Evolutionary conservation across 23 red algal genomes (phyloP).

Genomic region (Gracilariopsis chorda): DNA sequence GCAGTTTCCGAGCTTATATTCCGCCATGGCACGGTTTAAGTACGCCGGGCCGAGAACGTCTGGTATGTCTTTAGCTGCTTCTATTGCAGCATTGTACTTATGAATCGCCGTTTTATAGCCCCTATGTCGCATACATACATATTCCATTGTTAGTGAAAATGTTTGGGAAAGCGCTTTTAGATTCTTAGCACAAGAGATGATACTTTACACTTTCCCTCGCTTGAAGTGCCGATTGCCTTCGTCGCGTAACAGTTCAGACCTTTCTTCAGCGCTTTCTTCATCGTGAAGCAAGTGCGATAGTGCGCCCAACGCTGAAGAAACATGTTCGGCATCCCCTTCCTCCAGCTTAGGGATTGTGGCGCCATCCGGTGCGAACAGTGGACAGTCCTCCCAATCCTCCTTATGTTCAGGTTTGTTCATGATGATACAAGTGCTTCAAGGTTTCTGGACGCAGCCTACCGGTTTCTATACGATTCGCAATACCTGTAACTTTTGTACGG

Average conservation of each 20-base stretch:
- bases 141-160: background rate
- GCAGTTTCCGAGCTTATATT: conserved; percentile 62
- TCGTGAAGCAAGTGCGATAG: conserved; percentile 69
- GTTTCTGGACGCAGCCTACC: no score
- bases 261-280: conserved; percentile 55
- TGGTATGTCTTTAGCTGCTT: conserved; percentile 6
- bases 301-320: conserved; percentile 12
- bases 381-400: conserved; percentile 46
- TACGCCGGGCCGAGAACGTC: conserved; percentile 2
- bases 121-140: background rate
- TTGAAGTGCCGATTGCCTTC: conserved; percentile 61
- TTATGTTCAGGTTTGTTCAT: no score
- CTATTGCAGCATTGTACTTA: conserved; percentile 32
- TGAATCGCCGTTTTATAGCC: conserved; percentile 14
- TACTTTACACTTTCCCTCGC: conserved; percentile 7
- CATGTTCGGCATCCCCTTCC: background rate
- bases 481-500: no score
- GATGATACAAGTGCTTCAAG: no score
- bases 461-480: no score
- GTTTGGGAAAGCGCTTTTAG: background rate
- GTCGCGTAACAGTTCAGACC: conserved; percentile 49
- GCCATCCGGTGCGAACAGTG: conserved; percentile 38
- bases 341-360: conserved; percentile 15
- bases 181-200: no score
- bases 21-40: conserved; percentile 32